A percentile compares a stretch with the other conserved stretches of the same genome.
Conservation (phyloP, 2,329 filamentous ascomycete species). For the Chaetomiaceae sp. region DNA sequence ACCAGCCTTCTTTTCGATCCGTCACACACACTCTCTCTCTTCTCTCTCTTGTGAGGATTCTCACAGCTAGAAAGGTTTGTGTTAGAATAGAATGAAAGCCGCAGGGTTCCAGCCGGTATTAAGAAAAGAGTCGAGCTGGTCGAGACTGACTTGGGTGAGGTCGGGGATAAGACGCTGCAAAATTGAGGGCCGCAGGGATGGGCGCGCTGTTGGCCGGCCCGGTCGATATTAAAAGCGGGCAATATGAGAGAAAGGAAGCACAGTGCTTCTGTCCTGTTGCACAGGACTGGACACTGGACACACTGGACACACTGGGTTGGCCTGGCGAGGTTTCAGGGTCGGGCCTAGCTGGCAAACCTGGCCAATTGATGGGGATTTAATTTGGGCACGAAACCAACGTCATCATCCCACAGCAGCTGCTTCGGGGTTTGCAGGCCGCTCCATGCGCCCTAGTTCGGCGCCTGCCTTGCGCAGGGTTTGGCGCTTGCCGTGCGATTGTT, state of each 20-base stretch:
- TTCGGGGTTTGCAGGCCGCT: slow-evolving; percentile 2
- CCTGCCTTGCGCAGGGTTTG: background rate
- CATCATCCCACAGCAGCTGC: slow-evolving; percentile 26
- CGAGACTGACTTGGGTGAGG: background rate
- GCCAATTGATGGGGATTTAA: slow-evolving; percentile 26
- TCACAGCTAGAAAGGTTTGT: background rate
- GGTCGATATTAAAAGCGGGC: slow-evolving; percentile 4
- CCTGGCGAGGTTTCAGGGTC: slow-evolving; percentile 25
- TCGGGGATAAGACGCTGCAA: slow-evolving; percentile 3
- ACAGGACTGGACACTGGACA: background rate
- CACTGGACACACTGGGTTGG: slow-evolving; percentile 6
- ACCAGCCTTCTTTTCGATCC: slow-evolving; percentile 14
- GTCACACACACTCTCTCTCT: background rate
- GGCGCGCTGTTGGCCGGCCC: slow-evolving; percentile 15
- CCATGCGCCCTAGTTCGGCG: slow-evolving; percentile 8
- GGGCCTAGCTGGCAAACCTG: slow-evolving; percentile 18
- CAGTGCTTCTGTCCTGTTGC: slow-evolving; percentile 6
- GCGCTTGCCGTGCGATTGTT: background rate
- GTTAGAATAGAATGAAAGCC: background rate
- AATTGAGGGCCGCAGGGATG: background rate
- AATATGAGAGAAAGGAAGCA: background rate
- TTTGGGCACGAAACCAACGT: slow-evolving; percentile 29
- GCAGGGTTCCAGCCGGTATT: slow-evolving; percentile 14
- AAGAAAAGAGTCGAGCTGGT: slow-evolving; percentile 7
- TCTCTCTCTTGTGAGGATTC: background rate